Evolutionary conservation across 352 stramenopile species (phyloP), one percentile per base, ranked within the genome.

Genomic region (Phytopythium cucurbitacearum): DNA sequence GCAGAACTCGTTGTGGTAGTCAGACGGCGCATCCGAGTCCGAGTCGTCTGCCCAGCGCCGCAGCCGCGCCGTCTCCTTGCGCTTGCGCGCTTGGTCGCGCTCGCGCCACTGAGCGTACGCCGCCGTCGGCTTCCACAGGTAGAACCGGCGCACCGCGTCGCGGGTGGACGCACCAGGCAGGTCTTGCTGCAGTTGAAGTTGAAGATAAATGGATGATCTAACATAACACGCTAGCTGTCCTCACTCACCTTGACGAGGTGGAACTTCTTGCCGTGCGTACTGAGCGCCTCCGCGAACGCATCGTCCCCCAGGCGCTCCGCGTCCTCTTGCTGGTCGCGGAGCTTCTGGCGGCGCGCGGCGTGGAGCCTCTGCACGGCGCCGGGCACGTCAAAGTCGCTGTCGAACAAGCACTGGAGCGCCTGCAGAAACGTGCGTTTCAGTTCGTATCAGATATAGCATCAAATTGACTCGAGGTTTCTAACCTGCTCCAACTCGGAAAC

Each of bases 1-100:
- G 47, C 80, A 91, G 60, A 79, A 73, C 59, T 89, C 77, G 51
- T 85, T 74, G 64, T 91, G 76, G 48, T 82, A 80, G 46, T 88
- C 77, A 12, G 66, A 60, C 16, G 58, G 40, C 40, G 54, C 43
- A 53, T 82, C 60, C 0, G 44, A 37, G 11, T 72, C 46, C 41
- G 41, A 41, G 12, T 62, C 60, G 10, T 62, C 64, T 15, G 53
- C 65, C 69, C 66, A 81, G 48, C 69, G 48, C 32, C 71, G 71
- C 48, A 87, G 62, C 12, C 56, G 47, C 51, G 85, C 70, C 48
- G 75, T 83, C 53, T 86, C 77, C 49, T 76, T 81, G 28, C 56
- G 71, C 32, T 73, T 73, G 38, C 71, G 78, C 5, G 59, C 60
- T 15, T 58, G 69, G 32, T 67, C 53, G 8, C 65, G 60, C 36